Base-by-base conservation (phyloP, 208 protist genomes). In the Leptomonas pyrrhocoris region DNA sequence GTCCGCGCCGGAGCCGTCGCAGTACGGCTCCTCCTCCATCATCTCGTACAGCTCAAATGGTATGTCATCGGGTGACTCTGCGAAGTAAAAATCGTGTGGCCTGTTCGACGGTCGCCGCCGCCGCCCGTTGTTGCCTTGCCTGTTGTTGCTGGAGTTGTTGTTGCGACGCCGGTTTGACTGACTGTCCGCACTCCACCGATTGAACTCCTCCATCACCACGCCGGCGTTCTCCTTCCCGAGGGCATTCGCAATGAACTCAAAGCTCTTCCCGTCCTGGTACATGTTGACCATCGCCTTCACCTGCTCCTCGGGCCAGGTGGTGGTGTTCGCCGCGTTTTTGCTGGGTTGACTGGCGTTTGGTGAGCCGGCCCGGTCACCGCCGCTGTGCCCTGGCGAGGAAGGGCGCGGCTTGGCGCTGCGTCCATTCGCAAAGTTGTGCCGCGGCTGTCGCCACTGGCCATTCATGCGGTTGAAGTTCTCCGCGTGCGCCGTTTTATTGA, bases 251-350 rank as follows among this genome's bases (percentile, higher is more conserved):
- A 96, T 96, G 74, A 96, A 96, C 15, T 96, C 92, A 63, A 96
- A 96, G 70, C 92, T 96, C 60, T 93, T 94, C 15, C 92, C 92
- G 64, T 96, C 92, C 67, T 93, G 85, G 66, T 96, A 96, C 92
- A 96, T 96, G 67, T 96, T 89, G 42, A 92, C 68, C 67, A 96
- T 83, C 19, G 92, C 92, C 56, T 85, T 74, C 31, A 93, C 56
- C 65, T 94, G 87, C 23, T 75, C 77, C 54, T 92, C 83, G 4
- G 78, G 73, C 89, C 92, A 96, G 34, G 80, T 93, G 12, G 82
- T 90, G 3, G 84, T 89, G 43, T 74, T 62, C 19, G 48, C 4
- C 9, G 28, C 3, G n/a, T 42, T 30, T 21, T 58, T 60, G 59
- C 56, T 80, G 58, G 62, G 67, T 15, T 21, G 36, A 25, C 28